Evolutionary conservation across 1,139 yeast genomes (phyloP).

Genomic region (Saccharomyces hybrid): DNA sequence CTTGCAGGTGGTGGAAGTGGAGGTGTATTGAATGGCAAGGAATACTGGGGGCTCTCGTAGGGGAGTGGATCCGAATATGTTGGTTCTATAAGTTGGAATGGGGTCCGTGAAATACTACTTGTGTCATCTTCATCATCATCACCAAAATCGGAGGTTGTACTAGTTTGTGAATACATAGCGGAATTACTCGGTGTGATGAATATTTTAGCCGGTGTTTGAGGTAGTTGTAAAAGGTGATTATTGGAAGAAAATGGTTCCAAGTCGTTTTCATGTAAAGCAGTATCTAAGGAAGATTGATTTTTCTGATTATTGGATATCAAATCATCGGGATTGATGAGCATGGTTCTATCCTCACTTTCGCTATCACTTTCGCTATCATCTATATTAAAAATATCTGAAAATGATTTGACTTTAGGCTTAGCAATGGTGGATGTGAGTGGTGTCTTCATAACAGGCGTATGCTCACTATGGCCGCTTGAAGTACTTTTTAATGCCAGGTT

Average conservation of each 20-base stretch:
- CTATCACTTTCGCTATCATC: constrained; percentile 12
- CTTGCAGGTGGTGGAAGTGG: constrained; percentile 26
- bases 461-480: neutral
- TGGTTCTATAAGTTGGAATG: constrained; percentile 10
- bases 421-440: neutral
- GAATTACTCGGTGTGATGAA: neutral
- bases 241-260: neutral
- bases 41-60: neutral
- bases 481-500: neutral
- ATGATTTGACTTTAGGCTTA: constrained; percentile 7
- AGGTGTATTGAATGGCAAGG: neutral
- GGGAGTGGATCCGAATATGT: constrained; percentile 3
- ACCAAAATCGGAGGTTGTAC: neutral
- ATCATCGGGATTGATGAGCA: neutral
- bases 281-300: neutral
- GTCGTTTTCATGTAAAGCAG: neutral
- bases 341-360: neutral
- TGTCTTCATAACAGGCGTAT: neutral
- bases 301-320: neutral
- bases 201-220: neutral
- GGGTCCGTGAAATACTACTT: constrained; percentile 1
- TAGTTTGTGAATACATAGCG: neutral
- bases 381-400: constrained; percentile 18
- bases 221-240: neutral
- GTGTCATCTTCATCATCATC: neutral